Evolutionary conservation across 129 eudicot genomes (phyloP).

Genomic region (Oenanthe sinensis): DNA sequence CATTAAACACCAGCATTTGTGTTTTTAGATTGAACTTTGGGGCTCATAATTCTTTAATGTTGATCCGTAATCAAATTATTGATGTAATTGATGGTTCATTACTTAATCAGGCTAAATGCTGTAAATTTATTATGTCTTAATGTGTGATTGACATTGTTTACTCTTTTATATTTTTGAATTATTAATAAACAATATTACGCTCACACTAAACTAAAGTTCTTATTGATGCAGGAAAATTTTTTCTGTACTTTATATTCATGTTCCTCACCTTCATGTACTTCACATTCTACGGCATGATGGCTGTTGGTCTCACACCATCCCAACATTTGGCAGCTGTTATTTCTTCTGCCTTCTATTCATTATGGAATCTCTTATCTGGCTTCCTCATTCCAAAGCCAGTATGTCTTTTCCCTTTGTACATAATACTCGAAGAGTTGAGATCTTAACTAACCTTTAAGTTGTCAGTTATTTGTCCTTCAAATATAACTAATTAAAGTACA

Average conservation of each 20-base stretch:
- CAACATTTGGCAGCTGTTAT: conserved; percentile 77
- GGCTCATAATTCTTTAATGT: not conserved
- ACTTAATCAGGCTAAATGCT: not conserved
- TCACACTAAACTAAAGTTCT: not conserved
- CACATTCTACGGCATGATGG: conserved; percentile 88
- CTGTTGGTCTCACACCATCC: conserved; percentile 77
- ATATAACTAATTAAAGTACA: not conserved
- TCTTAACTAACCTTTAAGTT: not conserved
- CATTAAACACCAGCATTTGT: not conserved
- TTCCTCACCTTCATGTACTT: conserved; percentile 80
- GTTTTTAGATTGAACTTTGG: not conserved
- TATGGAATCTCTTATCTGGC: conserved; percentile 91
- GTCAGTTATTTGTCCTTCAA: not conserved
- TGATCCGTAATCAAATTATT: not conserved
- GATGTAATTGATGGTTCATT: not conserved
- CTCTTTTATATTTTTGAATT: not conserved
- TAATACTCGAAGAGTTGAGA: not conserved
- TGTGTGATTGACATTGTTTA: not conserved
- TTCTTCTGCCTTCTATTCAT: conserved; percentile 76
- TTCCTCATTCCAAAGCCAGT: conserved; percentile 83
- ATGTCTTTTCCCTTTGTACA: conserved; percentile 8
- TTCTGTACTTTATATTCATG: conserved; percentile 66
- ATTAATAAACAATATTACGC: not conserved
- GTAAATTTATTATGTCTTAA: not conserved
- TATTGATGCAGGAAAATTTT: conserved; percentile 50